Conservation (phyloP, 2,329 filamentous ascomycete species). For the Ceratocystiopsis minuta region DNA sequence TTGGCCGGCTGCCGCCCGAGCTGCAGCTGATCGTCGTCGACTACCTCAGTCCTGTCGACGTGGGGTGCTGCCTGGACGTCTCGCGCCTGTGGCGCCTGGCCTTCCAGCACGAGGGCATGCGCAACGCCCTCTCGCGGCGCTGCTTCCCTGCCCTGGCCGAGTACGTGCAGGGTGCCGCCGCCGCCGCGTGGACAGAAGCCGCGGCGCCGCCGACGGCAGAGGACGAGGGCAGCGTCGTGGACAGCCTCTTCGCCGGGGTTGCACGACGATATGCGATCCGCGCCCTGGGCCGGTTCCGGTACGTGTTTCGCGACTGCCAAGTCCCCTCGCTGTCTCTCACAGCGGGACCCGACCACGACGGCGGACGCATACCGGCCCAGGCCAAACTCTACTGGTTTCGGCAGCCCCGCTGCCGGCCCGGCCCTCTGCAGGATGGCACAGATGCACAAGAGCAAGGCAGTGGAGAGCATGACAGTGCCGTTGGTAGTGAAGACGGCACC, state of each 20-base stretch:
- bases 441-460: not conserved
- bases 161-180: slow-evolving; percentile 1
- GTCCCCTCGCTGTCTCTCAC: no score
- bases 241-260: slow-evolving; percentile 1
- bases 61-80: slow-evolving; percentile 8
- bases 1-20: slow-evolving; percentile 8
- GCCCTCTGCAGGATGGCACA: not conserved
- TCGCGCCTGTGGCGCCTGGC: slow-evolving; percentile 6
- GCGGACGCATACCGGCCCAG: no score
- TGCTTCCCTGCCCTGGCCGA: slow-evolving; percentile 7
- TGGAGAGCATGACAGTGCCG: no score
- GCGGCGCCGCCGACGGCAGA: not conserved
- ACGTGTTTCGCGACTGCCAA: slow-evolving; percentile 3
- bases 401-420: no score
- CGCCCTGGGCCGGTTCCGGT: slow-evolving; percentile 3
- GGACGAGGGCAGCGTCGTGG: not conserved
- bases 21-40: slow-evolving; percentile 7
- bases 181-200: not conserved
- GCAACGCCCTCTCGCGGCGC: not conserved
- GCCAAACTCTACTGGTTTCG: no score
- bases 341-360: no score
- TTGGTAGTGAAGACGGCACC: not conserved
- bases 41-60: slow-evolving; percentile 5
- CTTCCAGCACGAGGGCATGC: slow-evolving; percentile 3
- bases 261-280: slow-evolving; percentile 3